Evolutionary conservation across 768 basidiomycete genomes (phyloP).

Genomic region (Rhodocollybia butyracea): DNA sequence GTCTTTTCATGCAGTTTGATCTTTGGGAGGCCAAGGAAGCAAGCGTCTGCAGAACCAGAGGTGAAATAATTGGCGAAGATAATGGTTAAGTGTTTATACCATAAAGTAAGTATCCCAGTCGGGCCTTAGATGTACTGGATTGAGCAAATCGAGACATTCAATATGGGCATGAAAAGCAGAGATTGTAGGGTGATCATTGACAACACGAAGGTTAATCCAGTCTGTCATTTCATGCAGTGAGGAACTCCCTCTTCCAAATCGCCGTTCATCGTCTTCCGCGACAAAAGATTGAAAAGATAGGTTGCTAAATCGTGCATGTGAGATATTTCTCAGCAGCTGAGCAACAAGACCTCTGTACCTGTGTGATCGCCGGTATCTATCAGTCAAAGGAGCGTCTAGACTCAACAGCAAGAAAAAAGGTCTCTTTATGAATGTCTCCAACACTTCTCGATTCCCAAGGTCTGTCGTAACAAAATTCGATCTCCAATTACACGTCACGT

Average conservation of each 20-base stretch:
- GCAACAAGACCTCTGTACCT: slow-evolving; percentile 33
- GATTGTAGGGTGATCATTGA: slow-evolving; percentile 59
- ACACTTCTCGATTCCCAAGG: slow-evolving; percentile 47
- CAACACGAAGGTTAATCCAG: slow-evolving; percentile 56
- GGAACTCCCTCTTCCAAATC: slow-evolving; percentile 47
- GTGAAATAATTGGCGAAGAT: not conserved
- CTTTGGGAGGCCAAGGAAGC: slow-evolving; percentile 86
- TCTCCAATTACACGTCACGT: slow-evolving; percentile 82
- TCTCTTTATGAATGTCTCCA: slow-evolving; percentile 73
- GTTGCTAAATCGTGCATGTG: slow-evolving; percentile 9
- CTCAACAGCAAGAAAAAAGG: slow-evolving; percentile 88
- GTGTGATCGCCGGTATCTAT: slow-evolving; percentile 60
- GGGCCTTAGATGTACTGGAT: slow-evolving; percentile 77
- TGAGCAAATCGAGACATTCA: slow-evolving; percentile 62
- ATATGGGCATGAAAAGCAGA: slow-evolving; percentile 59
- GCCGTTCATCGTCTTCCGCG: slow-evolving; percentile 59
- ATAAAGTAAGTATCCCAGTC: slow-evolving; percentile 98
- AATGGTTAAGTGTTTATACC: slow-evolving; percentile 42
- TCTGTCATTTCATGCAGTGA: slow-evolving; percentile 38
- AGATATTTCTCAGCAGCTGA: not conserved
- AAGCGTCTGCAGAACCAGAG: slow-evolving; percentile 56
- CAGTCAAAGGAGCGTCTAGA: slow-evolving; percentile 78
- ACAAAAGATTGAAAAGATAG: slow-evolving; percentile 72
- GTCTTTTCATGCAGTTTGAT: slow-evolving; percentile 96
- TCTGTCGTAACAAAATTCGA: slow-evolving; percentile 79